A percentile compares a stretch with the other conserved stretches of the same genome.
These are phyloP conservation scores for Westerdykella aurantiaca DNA, from an alignment of 2,329 filamentous ascomycete species.

Conservation along the genomic window DNA sequence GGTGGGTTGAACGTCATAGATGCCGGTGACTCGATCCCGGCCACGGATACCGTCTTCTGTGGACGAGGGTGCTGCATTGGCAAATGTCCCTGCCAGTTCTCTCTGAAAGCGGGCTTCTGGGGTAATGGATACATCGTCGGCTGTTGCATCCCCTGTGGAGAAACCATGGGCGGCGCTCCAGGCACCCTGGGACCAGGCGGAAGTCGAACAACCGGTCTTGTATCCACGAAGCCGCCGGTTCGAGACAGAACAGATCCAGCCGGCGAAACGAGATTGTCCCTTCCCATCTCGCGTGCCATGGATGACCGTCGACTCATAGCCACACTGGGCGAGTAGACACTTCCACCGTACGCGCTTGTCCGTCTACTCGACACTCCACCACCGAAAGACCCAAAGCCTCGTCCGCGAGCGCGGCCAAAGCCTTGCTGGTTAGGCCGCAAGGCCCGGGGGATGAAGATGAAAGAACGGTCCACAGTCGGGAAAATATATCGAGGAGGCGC, in stretches of 20 bases:
- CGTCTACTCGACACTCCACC: conserved; percentile 62
- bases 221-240: conserved; percentile 54
- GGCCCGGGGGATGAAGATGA: conserved; percentile 95
- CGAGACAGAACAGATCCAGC: conserved; percentile 72
- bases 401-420: conserved; percentile 60
- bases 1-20: conserved; percentile 55
- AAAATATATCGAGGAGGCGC: conserved; percentile 81
- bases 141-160: conserved; percentile 38
- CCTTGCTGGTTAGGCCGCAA: conserved; percentile 88
- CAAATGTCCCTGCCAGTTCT: conserved; percentile 55
- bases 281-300: conserved; percentile 58
- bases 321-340: conserved; percentile 77
- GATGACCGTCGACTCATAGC: conserved; percentile 87
- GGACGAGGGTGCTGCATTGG: conserved; percentile 93
- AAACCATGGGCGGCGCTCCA: conserved; percentile 23
- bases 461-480: conserved; percentile 82
- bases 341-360: conserved; percentile 78
- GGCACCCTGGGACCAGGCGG: conserved; percentile 54
- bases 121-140: conserved; percentile 49
- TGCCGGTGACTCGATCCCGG: conserved; percentile 82
- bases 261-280: conserved; percentile 74
- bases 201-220: conserved; percentile 73
- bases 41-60: conserved; percentile 88
- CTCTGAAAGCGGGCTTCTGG: conserved; percentile 52
- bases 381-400: conserved; percentile 63